These are phyloP conservation scores for Zygoascus flipseniorum DNA, from an alignment of 805 yeast species.

Conservation along the genomic window DNA sequence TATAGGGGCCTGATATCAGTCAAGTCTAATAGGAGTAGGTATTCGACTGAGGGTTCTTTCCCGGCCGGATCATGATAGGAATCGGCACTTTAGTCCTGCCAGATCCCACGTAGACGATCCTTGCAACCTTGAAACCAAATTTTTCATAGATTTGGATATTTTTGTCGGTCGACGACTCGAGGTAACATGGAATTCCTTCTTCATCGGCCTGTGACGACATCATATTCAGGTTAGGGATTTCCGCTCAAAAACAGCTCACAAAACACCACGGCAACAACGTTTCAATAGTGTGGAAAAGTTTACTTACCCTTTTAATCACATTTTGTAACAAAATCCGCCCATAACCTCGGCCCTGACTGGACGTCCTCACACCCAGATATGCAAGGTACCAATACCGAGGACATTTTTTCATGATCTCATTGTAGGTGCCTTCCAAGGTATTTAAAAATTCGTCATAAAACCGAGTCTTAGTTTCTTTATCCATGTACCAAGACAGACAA, in stretches of 20 bases:
- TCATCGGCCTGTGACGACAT: slow-evolving; percentile 21
- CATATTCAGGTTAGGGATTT: background rate
- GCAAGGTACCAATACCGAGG: slow-evolving; percentile 46
- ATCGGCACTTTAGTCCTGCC: background rate
- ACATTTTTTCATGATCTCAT: slow-evolving; percentile 16
- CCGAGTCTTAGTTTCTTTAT: slow-evolving; percentile 23
- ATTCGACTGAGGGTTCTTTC: slow-evolving; percentile 23
- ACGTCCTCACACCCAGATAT: slow-evolving; percentile 50
- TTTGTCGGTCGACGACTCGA: slow-evolving; percentile 49
- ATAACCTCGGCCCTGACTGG: slow-evolving; percentile 52
- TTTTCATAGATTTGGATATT: slow-evolving; percentile 47
- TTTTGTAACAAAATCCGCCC: slow-evolving; percentile 44
- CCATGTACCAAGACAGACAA: slow-evolving; percentile 1
- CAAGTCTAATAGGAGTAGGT: slow-evolving; percentile 1
- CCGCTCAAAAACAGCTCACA: background rate
- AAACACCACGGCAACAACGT: background rate
- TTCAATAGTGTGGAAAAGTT: slow-evolving; percentile 7
- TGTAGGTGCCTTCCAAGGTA: slow-evolving; percentile 25
- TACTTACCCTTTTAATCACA: slow-evolving; percentile 39
- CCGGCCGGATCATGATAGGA: slow-evolving; percentile 12
- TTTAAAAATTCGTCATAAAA: slow-evolving; percentile 43
- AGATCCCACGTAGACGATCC: slow-evolving; percentile 8
- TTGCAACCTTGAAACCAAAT: slow-evolving; percentile 35
- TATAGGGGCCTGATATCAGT: background rate
- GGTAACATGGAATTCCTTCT: slow-evolving; percentile 34